A percentile compares a stretch with the other conserved stretches of the same genome.
Evolutionary conservation across 2,329 filamentous ascomycete genomes (phyloP).

Genomic region (Colletotrichum spaethianum): DNA sequence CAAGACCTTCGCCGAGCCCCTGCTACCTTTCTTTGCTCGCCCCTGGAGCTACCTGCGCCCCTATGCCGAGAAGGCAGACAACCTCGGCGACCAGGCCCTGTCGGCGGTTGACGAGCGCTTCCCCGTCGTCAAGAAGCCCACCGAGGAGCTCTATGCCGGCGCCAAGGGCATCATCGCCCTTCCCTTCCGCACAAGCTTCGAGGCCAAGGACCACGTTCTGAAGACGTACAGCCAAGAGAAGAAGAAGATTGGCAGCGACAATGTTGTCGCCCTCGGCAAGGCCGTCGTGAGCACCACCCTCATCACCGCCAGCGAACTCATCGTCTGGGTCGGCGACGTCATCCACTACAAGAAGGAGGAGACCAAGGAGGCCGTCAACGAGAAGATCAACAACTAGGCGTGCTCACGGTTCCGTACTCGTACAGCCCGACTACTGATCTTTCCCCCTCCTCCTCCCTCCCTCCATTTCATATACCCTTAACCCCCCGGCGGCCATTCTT

Average conservation of each 20-base stretch:
- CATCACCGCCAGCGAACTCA: conserved; percentile 75
- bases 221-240: conserved; percentile 70
- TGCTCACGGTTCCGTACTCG: background rate
- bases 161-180: conserved; percentile 73
- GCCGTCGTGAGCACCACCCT: conserved; percentile 78
- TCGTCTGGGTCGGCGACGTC: conserved; percentile 72
- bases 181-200: conserved; percentile 73
- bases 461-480: conserved; percentile 36
- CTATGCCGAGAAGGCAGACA: conserved; percentile 87
- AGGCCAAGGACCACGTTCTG: conserved; percentile 74
- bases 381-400: conserved; percentile 63
- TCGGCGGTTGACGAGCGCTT: conserved; percentile 78
- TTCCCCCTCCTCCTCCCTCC: background rate
- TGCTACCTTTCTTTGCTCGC: conserved; percentile 83
- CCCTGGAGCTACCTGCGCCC: conserved; percentile 88
- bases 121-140: conserved; percentile 82
- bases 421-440: conserved; percentile 11
- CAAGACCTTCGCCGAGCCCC: conserved; percentile 80
- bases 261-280: conserved; percentile 77
- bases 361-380: conserved; percentile 67
- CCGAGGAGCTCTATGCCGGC: conserved; percentile 76
- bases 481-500: conserved; percentile 6
- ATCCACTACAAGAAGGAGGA: conserved; percentile 75
- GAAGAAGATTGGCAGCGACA: conserved; percentile 75
- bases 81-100: conserved; percentile 80